Evolutionary conservation across 495 filamentous ascomycete species (phyloP).

Genomic region (Massariosphaeria phaeospora): DNA sequence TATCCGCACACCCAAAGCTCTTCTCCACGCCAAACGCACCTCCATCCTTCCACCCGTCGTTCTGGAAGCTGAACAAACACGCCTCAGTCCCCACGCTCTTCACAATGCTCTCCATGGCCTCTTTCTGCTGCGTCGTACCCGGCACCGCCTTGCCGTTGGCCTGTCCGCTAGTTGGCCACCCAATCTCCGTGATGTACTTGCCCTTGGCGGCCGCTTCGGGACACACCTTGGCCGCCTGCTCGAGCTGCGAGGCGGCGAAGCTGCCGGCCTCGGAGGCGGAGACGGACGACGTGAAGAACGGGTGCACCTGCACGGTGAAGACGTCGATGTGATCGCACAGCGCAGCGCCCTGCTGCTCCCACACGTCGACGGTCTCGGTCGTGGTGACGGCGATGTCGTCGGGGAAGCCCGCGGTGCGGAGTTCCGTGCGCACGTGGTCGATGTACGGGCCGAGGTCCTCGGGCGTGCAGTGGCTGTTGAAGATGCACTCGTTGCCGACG

Average conservation of each 20-base stretch:
- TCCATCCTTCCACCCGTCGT: slow-evolving; percentile 77
- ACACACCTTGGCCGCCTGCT: slow-evolving; percentile 62
- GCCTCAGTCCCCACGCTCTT: slow-evolving; percentile 52
- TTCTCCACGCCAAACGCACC: slow-evolving; percentile 72
- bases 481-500: slow-evolving; percentile 85
- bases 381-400: slow-evolving; percentile 72
- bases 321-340: slow-evolving; percentile 75
- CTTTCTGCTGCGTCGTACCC: slow-evolving; percentile 58
- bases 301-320: slow-evolving; percentile 78
- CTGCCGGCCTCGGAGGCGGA: slow-evolving; percentile 60
- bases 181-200: slow-evolving; percentile 78
- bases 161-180: slow-evolving; percentile 72
- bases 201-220: slow-evolving; percentile 45
- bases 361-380: slow-evolving; percentile 74
- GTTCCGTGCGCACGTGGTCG: slow-evolving; percentile 38
- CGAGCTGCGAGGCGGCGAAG: slow-evolving; percentile 65
- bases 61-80: slow-evolving; percentile 72
- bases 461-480: slow-evolving; percentile 60
- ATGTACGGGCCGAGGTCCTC: slow-evolving; percentile 65
- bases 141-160: slow-evolving; percentile 69
- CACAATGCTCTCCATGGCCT: slow-evolving; percentile 64
- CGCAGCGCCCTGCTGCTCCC: slow-evolving; percentile 50
- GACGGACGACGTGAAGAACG: slow-evolving; percentile 79
- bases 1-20: slow-evolving; percentile 52
- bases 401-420: slow-evolving; percentile 60